Evolutionary conservation across 2,329 filamentous ascomycete genomes (phyloP), one percentile per base, ranked within the genome.

Genomic region (Botryotinia narcissicola): DNA sequence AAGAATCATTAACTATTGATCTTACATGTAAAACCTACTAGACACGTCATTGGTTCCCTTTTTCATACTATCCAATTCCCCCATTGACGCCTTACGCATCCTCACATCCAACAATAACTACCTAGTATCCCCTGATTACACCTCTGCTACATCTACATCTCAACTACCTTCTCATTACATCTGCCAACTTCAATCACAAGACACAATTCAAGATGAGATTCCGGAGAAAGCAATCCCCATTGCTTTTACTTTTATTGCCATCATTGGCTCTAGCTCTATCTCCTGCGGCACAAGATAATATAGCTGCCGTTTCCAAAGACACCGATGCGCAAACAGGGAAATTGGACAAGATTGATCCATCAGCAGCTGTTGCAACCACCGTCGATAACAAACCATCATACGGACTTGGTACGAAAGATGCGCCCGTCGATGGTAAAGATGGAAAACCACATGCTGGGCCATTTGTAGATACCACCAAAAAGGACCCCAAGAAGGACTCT

Each of bases 371-470:
- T 22, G 70, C 78, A 51, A 78, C 79, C 62, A 62, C 78, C 8
- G 73, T 80, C 29, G 72, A 61, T 18, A 66, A 51, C 3, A 83
- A 85, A 68, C 71, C 77, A 18, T 79, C 79, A 62, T 77, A 75
- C 60, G 78, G 78, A 59, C 73, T 80, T 76, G 89, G 89, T 71
- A 91, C 90, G 70, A 94, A 94, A 81, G 91, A 96, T 84, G 93
- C 93, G 73, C 95, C 95, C 0, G 91, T 98, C 32, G 96, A 98
- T 81, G 95, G 95, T 63, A 92, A 92, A 79, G 96, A 98, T 84
- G 96, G 96, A 66, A 96, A 95, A 84, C 96, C 96, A 64, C 95
- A 98, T 81, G 89, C 91, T 32, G 96, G 96, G 2, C 96, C 96
- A 9, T 91, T 89, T 80, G 90, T 95, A 73, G 89, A 91, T 75